These are phyloP conservation scores for Colletotrichum liriopes DNA, from an alignment of 2,329 filamentous ascomycete species.

Conservation along the genomic window DNA sequence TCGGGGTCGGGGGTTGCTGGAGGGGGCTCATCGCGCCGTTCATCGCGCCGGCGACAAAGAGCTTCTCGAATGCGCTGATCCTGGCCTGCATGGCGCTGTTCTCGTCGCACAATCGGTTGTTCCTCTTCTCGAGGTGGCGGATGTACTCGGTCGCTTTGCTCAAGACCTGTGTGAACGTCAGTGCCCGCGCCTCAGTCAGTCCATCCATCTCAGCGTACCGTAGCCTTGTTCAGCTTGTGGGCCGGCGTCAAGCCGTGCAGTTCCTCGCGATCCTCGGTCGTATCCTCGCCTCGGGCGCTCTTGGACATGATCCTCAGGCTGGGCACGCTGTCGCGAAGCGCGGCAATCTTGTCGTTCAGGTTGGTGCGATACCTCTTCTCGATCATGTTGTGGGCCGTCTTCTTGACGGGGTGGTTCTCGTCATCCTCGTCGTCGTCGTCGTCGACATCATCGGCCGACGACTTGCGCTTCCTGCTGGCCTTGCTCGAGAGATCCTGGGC, in stretches of 20 bases:
- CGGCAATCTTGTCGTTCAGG: constrained; percentile 96
- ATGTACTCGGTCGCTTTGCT: constrained; percentile 98
- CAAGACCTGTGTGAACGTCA: constrained; percentile 70
- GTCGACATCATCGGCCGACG: constrained; percentile 73
- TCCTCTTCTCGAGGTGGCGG: constrained; percentile 91
- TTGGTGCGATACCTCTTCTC: constrained; percentile 98
- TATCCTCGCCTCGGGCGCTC: constrained; percentile 77
- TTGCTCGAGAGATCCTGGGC: constrained; percentile 57
- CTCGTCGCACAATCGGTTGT: constrained; percentile 85
- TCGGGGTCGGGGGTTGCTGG: constrained; percentile 68
- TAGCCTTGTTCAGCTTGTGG: constrained; percentile 98
- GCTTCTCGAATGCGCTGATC: constrained; percentile 82
- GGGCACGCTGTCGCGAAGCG: constrained; percentile 91
- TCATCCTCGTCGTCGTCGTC: constrained; percentile 72
- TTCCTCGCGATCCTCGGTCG: constrained; percentile 83
- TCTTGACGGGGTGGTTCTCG: constrained; percentile 77
- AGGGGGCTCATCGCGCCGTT: constrained; percentile 70
- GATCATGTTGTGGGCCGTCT: constrained; percentile 98
- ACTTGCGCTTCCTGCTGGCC: constrained; percentile 77
- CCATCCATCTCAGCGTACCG: constrained; percentile 63
- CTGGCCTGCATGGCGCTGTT: constrained; percentile 84
- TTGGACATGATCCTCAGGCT: constrained; percentile 89
- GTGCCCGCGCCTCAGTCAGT: not conserved
- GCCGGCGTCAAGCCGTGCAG: constrained; percentile 86
- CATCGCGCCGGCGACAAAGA: constrained; percentile 85